Conservation (phyloP, 306 rosid genomes). For the Trifolium pratense region DNA sequence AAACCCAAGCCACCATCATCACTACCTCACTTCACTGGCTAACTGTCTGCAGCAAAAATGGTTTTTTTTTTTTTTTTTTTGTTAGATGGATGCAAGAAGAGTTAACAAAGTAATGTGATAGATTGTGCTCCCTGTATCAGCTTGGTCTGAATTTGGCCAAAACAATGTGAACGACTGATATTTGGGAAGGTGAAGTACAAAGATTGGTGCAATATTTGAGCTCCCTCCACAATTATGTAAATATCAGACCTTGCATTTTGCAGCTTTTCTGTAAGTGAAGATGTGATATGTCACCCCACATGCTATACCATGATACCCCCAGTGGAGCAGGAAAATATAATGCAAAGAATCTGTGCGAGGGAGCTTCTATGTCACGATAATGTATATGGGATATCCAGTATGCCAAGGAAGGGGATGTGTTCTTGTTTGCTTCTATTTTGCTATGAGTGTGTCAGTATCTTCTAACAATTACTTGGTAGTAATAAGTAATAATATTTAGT, state of each 20-base stretch:
- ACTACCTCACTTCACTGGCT: slow-evolving; percentile 21
- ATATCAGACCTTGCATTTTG: not conserved
- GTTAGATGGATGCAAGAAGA: slow-evolving; percentile 3
- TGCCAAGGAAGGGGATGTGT: not conserved
- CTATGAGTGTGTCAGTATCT: not conserved
- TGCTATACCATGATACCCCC: too few relatives aligned
- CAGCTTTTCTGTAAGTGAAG: not conserved
- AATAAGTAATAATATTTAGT: not conserved
- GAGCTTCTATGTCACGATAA: too few relatives aligned
- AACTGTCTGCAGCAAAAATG: slow-evolving; percentile 33
- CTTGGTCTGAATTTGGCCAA: slow-evolving; percentile 8
- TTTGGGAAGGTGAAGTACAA: slow-evolving; percentile 12
- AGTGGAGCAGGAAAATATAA: not conserved
- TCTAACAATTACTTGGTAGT: not conserved
- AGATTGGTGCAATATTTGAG: slow-evolving; percentile 22
- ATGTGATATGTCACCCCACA: not conserved
- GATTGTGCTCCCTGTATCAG: not conserved
- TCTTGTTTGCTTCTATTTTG: slow-evolving; percentile 6
- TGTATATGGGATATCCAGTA: not conserved
- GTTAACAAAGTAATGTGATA: not conserved
- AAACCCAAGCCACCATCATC: slow-evolving; percentile 23
- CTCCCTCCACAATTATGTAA: slow-evolving; percentile 33
- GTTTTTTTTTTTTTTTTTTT: not conserved
- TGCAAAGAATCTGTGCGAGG: not conserved
- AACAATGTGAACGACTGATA: not conserved